phyloP scores from a whole-genome alignment of 2,329 filamentous ascomycete genomes.

The Xylariales sp. region DNA sequence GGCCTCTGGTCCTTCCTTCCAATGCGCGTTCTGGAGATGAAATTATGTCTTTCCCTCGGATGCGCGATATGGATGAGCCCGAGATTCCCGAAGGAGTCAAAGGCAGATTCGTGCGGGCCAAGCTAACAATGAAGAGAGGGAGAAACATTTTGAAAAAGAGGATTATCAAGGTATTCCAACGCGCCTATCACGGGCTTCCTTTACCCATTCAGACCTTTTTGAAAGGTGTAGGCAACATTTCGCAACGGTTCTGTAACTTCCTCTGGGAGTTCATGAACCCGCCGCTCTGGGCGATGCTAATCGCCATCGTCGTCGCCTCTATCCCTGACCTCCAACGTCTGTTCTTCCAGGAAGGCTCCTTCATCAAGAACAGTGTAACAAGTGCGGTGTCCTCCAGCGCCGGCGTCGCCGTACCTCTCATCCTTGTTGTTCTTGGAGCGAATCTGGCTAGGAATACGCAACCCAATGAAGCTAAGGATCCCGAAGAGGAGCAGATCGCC shows the following conservation, averaged over 20 bases:
- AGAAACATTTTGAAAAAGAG: slow-evolving; percentile 18
- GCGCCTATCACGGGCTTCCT: slow-evolving; percentile 35
- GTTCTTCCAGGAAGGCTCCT: slow-evolving; percentile 86
- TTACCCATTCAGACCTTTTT: slow-evolving; percentile 33
- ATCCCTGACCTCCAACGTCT: slow-evolving; percentile 75
- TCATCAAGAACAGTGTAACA: slow-evolving; percentile 89
- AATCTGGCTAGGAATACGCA: slow-evolving; percentile 92
- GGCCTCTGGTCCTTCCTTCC: slow-evolving; percentile 30
- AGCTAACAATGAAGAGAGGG: slow-evolving; percentile 27
- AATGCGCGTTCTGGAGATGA: slow-evolving; percentile 43
- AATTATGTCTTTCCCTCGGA: slow-evolving; percentile 60
- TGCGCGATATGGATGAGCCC: slow-evolving; percentile 39
- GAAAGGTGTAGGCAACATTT: slow-evolving; percentile 26
- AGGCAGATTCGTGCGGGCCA: slow-evolving; percentile 35
- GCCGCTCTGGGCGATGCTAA: slow-evolving; percentile 93
- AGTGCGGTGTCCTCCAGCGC: slow-evolving; percentile 80
- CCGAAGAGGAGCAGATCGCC: slow-evolving; percentile 64
- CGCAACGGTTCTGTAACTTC: slow-evolving; percentile 52
- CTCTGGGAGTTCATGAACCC: slow-evolving; percentile 97
- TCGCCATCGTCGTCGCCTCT: slow-evolving; percentile 85
- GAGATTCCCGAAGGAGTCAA: slow-evolving; percentile 36
- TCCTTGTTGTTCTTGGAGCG: slow-evolving; percentile 89
- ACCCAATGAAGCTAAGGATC: slow-evolving; percentile 58
- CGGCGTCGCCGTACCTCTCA: slow-evolving; percentile 88
- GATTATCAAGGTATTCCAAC: slow-evolving; percentile 13